phyloP scores from a whole-genome alignment of 257 asterid genomes.

The Rauvolfia tetraphylla region DNA sequence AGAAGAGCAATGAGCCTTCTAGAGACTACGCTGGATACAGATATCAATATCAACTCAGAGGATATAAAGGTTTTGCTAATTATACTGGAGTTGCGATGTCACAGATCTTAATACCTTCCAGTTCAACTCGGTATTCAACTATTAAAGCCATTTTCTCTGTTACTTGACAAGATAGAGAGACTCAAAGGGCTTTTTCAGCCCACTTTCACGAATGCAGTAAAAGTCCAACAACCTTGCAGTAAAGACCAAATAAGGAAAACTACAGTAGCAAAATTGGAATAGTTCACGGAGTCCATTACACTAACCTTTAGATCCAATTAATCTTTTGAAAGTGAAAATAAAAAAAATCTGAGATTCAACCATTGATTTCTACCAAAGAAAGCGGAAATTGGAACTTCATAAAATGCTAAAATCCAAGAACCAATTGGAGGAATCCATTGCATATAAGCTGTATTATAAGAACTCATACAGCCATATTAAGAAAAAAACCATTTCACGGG shows the following conservation, averaged over 20 bases:
- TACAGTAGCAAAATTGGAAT: not conserved
- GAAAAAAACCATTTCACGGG: not conserved
- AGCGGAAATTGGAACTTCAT: not conserved
- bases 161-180: not conserved
- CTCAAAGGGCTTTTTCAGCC: not conserved
- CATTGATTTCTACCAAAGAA: not conserved
- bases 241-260: not conserved
- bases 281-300: not conserved
- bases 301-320: not conserved
- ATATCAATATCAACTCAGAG: not conserved
- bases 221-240: not conserved
- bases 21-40: not conserved
- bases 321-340: not conserved
- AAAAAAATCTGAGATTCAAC: not conserved
- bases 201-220: not conserved
- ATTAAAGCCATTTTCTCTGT: not conserved
- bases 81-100: not conserved
- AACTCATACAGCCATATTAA: not conserved
- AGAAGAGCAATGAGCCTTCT: not conserved
- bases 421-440: not conserved
- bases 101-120: not conserved
- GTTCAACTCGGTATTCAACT: not conserved
- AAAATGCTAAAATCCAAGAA: constrained; percentile 1
- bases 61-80: not conserved
- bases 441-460: not conserved